Evolutionary conservation across 179 eudicot species (phyloP), one percentile per base, ranked within the genome.

Genomic region (Monotropa hypopitys): DNA sequence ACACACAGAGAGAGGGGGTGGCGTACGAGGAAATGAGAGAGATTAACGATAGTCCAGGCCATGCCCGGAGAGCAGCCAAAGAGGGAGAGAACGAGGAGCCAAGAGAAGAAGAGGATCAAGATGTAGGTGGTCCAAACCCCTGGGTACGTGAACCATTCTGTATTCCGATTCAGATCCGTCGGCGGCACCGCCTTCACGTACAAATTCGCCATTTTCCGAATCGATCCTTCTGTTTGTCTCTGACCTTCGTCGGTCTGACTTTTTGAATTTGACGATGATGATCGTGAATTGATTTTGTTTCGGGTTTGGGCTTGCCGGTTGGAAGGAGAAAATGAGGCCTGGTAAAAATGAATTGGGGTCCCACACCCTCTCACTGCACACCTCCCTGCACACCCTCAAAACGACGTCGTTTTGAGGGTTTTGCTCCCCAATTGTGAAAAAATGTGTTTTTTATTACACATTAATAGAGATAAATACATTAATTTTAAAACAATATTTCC

Each of bases 101-200:
- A 85, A 13, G 84, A 71, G 76, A 85, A 85, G 83, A 85, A 85
- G 50, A 83, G 80, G 35, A 85, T 79, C 59, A 83, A 75, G n/a
- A 85, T 83, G 47, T 85, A 85, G 13, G 79, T 78, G 54, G 86
- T 85, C 88, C 88, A 85, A 1, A 85, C 86, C 6, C 88, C 86
- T 0, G 87, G 87, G 38, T 85, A 85, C 46, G 80, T 85, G 82
- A 85, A 85, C 87, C 87, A 85, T 82, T 85, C 87, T 42, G 87
- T 85, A 74, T 85, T 85, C 71, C 82, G 70, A 72, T 85, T 85
- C 70, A 85, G 84, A 82, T 85, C 88, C 83, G 83, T 67, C 81
- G 88, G 83, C 49, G 81, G 86, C 82, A 21, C 72, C 70, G 85
- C 85, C 77, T 81, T 76, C 51, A 85, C 88, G 47, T 85, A 85